A percentile compares a stretch with the other conserved stretches of the same genome.
phyloP scores from a whole-genome alignment of 768 basidiomycete species.

The Hypsizygus marmoreus region DNA sequence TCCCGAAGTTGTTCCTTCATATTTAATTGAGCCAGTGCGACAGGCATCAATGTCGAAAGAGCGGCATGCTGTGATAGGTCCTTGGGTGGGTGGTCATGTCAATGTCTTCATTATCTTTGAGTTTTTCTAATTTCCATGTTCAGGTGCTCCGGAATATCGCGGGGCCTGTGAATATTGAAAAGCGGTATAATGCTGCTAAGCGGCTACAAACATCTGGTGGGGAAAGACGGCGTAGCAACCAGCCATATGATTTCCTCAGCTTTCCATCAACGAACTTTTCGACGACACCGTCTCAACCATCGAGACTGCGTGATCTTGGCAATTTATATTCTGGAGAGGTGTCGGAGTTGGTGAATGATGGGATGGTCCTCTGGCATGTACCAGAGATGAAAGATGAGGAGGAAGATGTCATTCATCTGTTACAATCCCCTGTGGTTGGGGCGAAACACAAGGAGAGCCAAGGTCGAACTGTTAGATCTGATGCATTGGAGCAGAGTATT shows the following conservation, averaged over 20 bases:
- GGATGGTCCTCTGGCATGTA: conserved; percentile 51
- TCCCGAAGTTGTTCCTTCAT: conserved; percentile 50
- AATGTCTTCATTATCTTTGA: background rate
- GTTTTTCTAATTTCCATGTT: conserved; percentile 7
- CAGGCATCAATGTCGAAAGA: conserved; percentile 50
- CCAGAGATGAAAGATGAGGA: conserved; percentile 15
- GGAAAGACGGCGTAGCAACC: conserved; percentile 18
- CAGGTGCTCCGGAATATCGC: conserved; percentile 27
- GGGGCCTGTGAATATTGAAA: conserved; percentile 34
- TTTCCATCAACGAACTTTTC: conserved; percentile 43
- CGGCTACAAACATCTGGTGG: conserved; percentile 29
- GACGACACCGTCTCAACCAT: conserved; percentile 37
- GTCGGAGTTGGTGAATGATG: conserved; percentile 47
- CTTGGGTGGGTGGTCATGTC: conserved; percentile 47
- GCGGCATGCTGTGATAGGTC: conserved; percentile 51
- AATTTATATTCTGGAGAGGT: conserved; percentile 51
- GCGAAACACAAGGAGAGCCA: background rate
- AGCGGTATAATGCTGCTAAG: conserved; percentile 45
- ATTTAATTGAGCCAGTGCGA: conserved; percentile 46
- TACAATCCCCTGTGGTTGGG: background rate
- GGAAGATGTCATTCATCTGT: conserved; percentile 5
- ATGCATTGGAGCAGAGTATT: background rate
- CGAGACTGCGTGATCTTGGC: conserved; percentile 39
- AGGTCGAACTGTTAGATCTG: background rate
- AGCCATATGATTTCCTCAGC: conserved; percentile 55